Base-by-base conservation (phyloP, 345 rosid genomes). In the Bretschneidera sinensis region DNA sequence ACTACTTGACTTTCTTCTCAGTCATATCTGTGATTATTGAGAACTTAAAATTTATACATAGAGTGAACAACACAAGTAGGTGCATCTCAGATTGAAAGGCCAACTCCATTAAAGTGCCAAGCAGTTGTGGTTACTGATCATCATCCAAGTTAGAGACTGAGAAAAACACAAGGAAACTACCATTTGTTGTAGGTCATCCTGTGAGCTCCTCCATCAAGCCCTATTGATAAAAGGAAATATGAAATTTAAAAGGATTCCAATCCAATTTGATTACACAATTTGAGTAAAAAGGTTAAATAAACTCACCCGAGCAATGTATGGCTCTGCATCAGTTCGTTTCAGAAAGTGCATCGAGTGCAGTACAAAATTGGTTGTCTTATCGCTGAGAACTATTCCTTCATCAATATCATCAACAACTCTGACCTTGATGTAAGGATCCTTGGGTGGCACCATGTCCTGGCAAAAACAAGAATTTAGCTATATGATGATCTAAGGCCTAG, bases 391-490 rank as follows among this genome's bases (percentile, higher is more conserved):
- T 64, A 86, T 80, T 62, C 84, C 96, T 19, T 81, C 81, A 59
- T 89, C 99, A 20, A 94, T 79, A 67, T 87, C 89, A 57, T 83
- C 92, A 22, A 90, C 77, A 48, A 90, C 88, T 67, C 97, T 80
- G 65, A 89, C 95, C 74, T 90, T 85, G 62, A 87, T 83, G 80
- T 85, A 92, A 48, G 98, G 96, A 72, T 92, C 98, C 70, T 92
- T 92, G 4, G 97, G 96, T 17, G 98, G 96, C 67, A 92, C 98
- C 92, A 84, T 87, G 72, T 87, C 98, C 98, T 92, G 72, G 50
- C 50, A 71, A 58, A 74, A 55, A 59, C 17, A 48, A 61, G 13
- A 64, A 55, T 25, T 64, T 24, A 59, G 59, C 52, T 14, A 18
- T 51, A 18, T 51, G 23, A 35, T 23, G 11, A 35, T 22, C 51